Evolutionary conservation across 805 yeast genomes (phyloP), one percentile per base, ranked within the genome.

Genomic region (Nakazawaea ernobii): DNA sequence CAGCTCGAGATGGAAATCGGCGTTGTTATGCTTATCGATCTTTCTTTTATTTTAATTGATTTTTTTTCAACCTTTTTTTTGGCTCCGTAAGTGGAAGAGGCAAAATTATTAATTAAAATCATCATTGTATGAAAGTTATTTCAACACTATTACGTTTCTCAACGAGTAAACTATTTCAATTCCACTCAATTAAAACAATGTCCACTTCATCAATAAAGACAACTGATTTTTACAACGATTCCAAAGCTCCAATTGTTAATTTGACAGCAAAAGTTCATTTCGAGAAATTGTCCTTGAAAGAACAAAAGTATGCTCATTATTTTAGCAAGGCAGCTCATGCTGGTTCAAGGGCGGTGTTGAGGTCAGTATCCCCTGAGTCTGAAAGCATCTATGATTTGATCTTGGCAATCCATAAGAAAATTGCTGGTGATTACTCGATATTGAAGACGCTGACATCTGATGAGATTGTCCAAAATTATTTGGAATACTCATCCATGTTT

Each of bases 361-460:
- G 95, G 58, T 88, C 89, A 36, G 95, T 89, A 6, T 82, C 91
- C 9, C 84, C 85, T 20, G 95, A 89, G 58, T 78, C 89, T 50
- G 96, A 89, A 63, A 61, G 65, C 20, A 84, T 88, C 50, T 87
- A 72, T 59, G 91, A 89, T 55, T 69, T 88, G 57, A 75, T 89
- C 44, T 62, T 89, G 52, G 59, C 62, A 1, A 65, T 88, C 48
- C 89, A 88, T 61, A 55, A 58, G n/a, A 60, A 65, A 1, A 63
- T 77, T 46, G 68, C 69, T 2, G 77, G 76, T 6, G 79, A 83
- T 44, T 74, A 75, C 50, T 61, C 70, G 8, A 56, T 55, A 26
- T 57, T 75, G 29, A 55, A 60, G 13, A 35, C 32, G 9, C 54
- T 56, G 9, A 59, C 59, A 36, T 60, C 71, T 15, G 67, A 65